A percentile compares a stretch with the other conserved stretches of the same genome.
phyloP scores from a whole-genome alignment of 768 basidiomycete genomes.

The Termitomyces sp. region DNA sequence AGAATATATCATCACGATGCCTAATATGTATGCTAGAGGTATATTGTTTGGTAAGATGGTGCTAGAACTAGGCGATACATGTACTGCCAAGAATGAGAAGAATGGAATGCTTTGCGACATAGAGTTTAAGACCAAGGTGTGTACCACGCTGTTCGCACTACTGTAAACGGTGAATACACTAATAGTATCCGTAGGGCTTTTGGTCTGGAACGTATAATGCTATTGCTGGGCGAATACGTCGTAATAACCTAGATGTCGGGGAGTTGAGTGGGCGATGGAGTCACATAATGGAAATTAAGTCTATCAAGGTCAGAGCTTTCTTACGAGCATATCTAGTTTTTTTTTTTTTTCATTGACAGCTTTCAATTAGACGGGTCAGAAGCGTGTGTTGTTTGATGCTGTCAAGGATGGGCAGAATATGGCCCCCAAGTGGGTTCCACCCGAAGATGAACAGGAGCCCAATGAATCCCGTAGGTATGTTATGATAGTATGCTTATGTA shows the following conservation, averaged over 20 bases:
- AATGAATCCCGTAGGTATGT: conserved; percentile 81
- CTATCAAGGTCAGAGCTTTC: conserved; percentile 44
- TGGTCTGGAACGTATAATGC: conserved; percentile 97
- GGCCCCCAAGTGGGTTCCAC: conserved; percentile 77
- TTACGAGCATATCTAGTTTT: not conserved
- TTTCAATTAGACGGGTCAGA: conserved; percentile 50
- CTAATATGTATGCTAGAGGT: conserved; percentile 93
- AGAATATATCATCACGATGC: conserved; percentile 93
- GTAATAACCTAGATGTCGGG: conserved; percentile 60
- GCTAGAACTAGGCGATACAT: conserved; percentile 89
- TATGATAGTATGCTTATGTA: not conserved
- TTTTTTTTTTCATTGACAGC: not conserved
- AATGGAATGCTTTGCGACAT: conserved; percentile 72
- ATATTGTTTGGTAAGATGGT: conserved; percentile 94
- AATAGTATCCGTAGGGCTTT: conserved; percentile 61
- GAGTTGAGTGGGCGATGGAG: conserved; percentile 92
- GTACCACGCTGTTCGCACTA: conserved; percentile 3
- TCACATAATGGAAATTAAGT: conserved; percentile 81
- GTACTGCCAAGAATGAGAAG: conserved; percentile 78
- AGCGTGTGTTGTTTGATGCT: conserved; percentile 82
- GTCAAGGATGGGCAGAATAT: conserved; percentile 66
- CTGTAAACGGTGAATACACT: not conserved
- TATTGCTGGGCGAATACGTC: conserved; percentile 74
- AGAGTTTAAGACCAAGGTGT: conserved; percentile 96
- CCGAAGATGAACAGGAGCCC: conserved; percentile 82